Evolutionary conservation across 441 rosid species (phyloP).

Genomic region (Adansonia madagascariensis): DNA sequence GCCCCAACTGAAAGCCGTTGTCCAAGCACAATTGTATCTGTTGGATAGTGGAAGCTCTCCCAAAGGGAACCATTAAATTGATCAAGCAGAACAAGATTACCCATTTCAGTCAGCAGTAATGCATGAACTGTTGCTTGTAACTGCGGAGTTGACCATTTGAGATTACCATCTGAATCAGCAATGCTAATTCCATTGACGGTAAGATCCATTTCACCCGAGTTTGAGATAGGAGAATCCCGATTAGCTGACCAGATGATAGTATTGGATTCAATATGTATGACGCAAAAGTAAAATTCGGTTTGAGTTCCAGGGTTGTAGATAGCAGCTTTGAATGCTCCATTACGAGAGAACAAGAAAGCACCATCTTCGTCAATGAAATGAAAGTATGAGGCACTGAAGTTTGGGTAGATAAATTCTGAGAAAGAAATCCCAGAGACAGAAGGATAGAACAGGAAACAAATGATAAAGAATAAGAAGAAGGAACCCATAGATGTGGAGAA

Average conservation of each 20-base stretch:
- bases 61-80: constrained; percentile 60
- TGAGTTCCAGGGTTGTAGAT: constrained; percentile 55
- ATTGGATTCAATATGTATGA: constrained; percentile 65
- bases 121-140: constrained; percentile 54
- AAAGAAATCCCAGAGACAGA: constrained; percentile 43
- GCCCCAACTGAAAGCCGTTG: constrained; percentile 51
- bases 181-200: constrained; percentile 59
- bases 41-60: constrained; percentile 79
- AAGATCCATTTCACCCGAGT: constrained; percentile 60
- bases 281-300: constrained; percentile 60
- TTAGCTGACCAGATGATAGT: constrained; percentile 81
- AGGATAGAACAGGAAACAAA: constrained; percentile 39
- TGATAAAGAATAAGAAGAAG: constrained; percentile 34
- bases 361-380: constrained; percentile 59
- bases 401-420: constrained; percentile 58
- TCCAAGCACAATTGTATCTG: constrained; percentile 74
- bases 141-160: constrained; percentile 70
- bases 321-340: constrained; percentile 65
- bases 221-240: constrained; percentile 62
- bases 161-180: constrained; percentile 44
- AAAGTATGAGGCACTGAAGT: constrained; percentile 68
- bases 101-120: constrained; percentile 61
- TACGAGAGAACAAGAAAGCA: constrained; percentile 64
- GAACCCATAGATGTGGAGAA: constrained; percentile 47
- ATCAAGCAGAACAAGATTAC: constrained; percentile 74